Percentiles rank a stretch among this genome's conserved stretches.
phyloP scores from a whole-genome alignment of 257 asterid species.

The Voacanga thouarsii region DNA sequence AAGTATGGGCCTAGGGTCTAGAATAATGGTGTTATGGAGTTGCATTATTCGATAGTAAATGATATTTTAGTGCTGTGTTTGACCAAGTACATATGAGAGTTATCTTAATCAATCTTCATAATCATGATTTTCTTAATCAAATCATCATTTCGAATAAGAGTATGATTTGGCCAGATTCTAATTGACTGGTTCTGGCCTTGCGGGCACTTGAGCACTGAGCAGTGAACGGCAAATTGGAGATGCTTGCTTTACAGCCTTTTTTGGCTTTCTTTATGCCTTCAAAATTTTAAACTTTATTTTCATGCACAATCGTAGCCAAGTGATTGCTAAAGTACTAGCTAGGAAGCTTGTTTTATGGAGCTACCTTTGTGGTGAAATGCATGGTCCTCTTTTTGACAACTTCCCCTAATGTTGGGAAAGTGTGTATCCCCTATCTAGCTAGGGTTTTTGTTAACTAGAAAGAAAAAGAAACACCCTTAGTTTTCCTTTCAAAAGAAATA shows the following conservation, averaged over 20 bases:
- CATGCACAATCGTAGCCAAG: neutral
- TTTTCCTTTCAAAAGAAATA: too few species aligned
- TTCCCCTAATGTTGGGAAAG: too few species aligned
- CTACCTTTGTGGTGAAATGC: too few species aligned
- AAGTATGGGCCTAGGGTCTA: too few species aligned
- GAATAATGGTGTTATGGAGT: neutral
- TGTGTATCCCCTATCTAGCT: too few species aligned
- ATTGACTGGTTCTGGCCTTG: neutral
- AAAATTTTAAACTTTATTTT: neutral
- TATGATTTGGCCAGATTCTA: constrained; percentile 17
- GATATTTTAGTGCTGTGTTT: neutral
- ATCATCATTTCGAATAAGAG: constrained; percentile 13
- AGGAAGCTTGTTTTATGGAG: neutral
- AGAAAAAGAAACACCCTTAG: too few species aligned
- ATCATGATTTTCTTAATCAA: neutral
- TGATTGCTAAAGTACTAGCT: too few species aligned
- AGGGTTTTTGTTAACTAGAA: too few species aligned
- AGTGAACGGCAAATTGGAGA: too few species aligned
- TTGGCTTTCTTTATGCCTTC: neutral
- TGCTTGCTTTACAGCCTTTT: neutral
- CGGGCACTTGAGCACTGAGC: neutral
- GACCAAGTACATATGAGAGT: neutral
- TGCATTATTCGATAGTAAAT: neutral
- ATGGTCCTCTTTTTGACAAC: too few species aligned
- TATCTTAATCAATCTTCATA: neutral